Evolutionary conservation across 2,329 filamentous ascomycete genomes (phyloP), one percentile per base, ranked within the genome.

Genomic region (Paecilomyces fulvus): DNA sequence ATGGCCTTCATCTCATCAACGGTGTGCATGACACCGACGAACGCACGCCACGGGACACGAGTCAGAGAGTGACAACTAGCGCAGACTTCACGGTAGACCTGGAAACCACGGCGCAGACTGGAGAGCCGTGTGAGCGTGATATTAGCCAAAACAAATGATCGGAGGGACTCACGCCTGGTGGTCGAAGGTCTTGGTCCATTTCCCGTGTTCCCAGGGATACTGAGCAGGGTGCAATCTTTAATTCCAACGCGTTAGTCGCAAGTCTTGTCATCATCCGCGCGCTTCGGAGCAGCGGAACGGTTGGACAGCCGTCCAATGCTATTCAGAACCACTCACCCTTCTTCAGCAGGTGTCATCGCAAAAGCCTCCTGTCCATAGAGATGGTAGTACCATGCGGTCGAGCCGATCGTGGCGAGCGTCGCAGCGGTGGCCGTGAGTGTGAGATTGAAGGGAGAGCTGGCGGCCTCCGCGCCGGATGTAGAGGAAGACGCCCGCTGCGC

Each of bases 71-170:
- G 94, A 85, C 94, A 99, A 68, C 90, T 90, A 60, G 92, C 86
- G 83, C 94, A 99, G 71, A 99, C 94, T 80, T 99, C 94, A 67
- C 88, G 90, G 83, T 99, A 99, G 73, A 99, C 94, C 80, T 96
- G 92, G 86, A 97, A 99, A 79, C 94, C 94, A 81, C 94, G 92
- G 76, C 94, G 94, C 65, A 99, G 91, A 69, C 92, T 96, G 65
- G 7, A 58, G 30, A 58, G 58, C 59, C 49, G 60, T 59, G 54
- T 58, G 51, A 28, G 33, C 50, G 30, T 54, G 55, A 53, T 33
- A 56, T 49, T 54, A 53, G 51, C 55, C 58, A 61, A 53, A 51
- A 52, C 37, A 54, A 20, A 12, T 25, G 31, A 21, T 52, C 17
- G 30, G 31, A 25, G 56, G 49, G 63, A 80, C 90, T 87, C 87